phyloP scores from a whole-genome alignment of 2,329 filamentous ascomycete species.

The Talaromyces sp. region DNA sequence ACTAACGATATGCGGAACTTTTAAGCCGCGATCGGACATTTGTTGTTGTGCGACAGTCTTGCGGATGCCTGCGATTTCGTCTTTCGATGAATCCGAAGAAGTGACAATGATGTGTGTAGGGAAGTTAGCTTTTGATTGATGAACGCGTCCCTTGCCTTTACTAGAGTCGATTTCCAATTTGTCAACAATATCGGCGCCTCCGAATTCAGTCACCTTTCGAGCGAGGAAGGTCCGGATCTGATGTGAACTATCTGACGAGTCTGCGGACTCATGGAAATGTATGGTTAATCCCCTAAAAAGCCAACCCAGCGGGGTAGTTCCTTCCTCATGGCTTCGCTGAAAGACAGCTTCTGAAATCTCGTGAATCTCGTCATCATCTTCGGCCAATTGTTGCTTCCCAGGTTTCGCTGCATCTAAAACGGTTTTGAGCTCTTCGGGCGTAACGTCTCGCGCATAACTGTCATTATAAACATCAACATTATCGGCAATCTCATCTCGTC shows the following conservation, averaged over 20 bases:
- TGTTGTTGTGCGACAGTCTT: slow-evolving; percentile 25
- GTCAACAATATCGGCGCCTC: slow-evolving; percentile 58
- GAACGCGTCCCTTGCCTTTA: neutral
- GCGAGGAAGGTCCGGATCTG: slow-evolving; percentile 36
- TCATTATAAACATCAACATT: slow-evolving; percentile 78
- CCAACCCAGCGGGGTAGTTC: slow-evolving; percentile 35
- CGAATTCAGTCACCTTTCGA: slow-evolving; percentile 64
- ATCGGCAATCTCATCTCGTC: slow-evolving; percentile 53
- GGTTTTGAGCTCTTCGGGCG: slow-evolving; percentile 58
- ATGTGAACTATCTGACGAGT: slow-evolving; percentile 4
- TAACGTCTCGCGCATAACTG: slow-evolving; percentile 72
- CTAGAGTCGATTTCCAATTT: slow-evolving; percentile 37
- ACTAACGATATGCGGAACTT: slow-evolving; percentile 66
- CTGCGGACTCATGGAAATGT: slow-evolving; percentile 37
- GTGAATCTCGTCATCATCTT: slow-evolving; percentile 32
- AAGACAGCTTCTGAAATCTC: slow-evolving; percentile 47
- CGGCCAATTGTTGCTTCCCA: neutral
- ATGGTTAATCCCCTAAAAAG: slow-evolving; percentile 49
- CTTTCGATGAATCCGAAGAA: slow-evolving; percentile 36
- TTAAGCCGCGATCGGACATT: slow-evolving; percentile 32
- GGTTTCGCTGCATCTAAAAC: slow-evolving; percentile 44
- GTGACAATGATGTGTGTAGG: slow-evolving; percentile 71
- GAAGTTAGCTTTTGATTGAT: slow-evolving; percentile 35
- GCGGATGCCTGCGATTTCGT: slow-evolving; percentile 34
- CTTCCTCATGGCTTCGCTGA: slow-evolving; percentile 19